phyloP scores from a whole-genome alignment of 106 monocot genomes.

The Chionographis japonica region DNA sequence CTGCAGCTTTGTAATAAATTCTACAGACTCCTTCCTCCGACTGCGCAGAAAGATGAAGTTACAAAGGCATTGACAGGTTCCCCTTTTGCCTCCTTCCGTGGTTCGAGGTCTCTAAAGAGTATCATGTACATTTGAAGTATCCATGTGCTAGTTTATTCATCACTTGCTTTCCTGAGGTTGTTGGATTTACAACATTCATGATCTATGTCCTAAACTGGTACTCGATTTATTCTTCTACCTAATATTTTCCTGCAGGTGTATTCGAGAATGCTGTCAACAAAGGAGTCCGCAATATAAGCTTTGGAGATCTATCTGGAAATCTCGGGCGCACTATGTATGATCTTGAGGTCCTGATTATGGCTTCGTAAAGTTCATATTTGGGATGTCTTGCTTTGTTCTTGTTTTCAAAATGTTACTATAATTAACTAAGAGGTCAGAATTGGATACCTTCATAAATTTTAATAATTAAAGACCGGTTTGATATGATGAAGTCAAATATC shows the following conservation, averaged over 20 bases:
- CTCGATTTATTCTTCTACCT: neutral
- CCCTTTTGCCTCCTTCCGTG: neutral
- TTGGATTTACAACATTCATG: neutral
- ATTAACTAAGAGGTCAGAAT: too few relatives aligned
- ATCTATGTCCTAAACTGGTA: neutral
- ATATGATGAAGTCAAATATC: too few relatives aligned
- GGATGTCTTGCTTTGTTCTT: neutral
- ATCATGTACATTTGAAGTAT: neutral
- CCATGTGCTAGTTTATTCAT: neutral
- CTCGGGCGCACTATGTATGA: conserved; percentile 89
- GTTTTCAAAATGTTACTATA: neutral
- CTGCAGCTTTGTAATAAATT: neutral
- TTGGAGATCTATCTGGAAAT: conserved; percentile 96
- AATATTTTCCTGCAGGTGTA: conserved; percentile 54
- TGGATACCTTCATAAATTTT: too few relatives aligned
- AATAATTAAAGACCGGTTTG: too few relatives aligned
- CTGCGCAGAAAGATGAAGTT: conserved; percentile 86
- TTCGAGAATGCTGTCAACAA: conserved; percentile 90
- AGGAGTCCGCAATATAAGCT: conserved; percentile 94
- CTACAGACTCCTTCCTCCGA: conserved; percentile 85
- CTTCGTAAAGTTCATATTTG: neutral
- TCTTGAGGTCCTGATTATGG: conserved; percentile 7
- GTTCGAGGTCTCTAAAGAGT: neutral
- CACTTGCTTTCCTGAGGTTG: neutral
- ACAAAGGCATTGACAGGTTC: conserved; percentile 92